Conservation (phyloP, 257 asterid species). For the Solanum chmielewskii region DNA sequence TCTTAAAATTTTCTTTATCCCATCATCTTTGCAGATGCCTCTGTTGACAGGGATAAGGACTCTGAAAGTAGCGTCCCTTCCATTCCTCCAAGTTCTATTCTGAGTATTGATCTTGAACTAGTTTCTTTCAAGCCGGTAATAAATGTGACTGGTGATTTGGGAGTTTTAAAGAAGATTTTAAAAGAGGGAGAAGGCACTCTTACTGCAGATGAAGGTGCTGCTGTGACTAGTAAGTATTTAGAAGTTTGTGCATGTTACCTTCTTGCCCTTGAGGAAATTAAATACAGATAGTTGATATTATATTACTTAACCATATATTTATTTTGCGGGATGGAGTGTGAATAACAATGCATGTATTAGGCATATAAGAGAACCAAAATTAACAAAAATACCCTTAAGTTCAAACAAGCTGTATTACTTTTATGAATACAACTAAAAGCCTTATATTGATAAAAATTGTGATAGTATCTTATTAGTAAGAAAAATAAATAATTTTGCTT, state of each 20-base stretch:
- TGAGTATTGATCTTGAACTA: constrained; percentile 37
- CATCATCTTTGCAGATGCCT: constrained; percentile 42
- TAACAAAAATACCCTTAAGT: neutral
- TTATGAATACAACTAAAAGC: neutral
- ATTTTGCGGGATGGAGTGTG: neutral
- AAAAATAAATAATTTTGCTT: neutral
- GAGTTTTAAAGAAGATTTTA: constrained; percentile 50
- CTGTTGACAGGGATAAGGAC: constrained; percentile 23
- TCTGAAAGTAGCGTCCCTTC: constrained; percentile 15
- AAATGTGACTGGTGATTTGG: constrained; percentile 47
- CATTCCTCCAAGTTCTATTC: constrained; percentile 30
- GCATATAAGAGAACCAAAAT: neutral
- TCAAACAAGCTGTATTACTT: neutral
- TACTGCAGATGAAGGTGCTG: constrained; percentile 58
- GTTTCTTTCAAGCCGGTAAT: constrained; percentile 44
- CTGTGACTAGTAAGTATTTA: constrained; percentile 45
- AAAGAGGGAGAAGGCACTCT: constrained; percentile 53
- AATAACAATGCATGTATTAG: neutral
- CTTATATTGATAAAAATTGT: neutral
- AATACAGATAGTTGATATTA: neutral
- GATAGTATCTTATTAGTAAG: neutral
- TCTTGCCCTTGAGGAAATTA: neutral
- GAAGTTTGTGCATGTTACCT: neutral
- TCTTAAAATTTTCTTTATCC: neutral
- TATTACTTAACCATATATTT: neutral